These are phyloP conservation scores for Spathaspora passalidarum DNA, from an alignment of 805 yeast genomes.

Conservation along the genomic window DNA sequence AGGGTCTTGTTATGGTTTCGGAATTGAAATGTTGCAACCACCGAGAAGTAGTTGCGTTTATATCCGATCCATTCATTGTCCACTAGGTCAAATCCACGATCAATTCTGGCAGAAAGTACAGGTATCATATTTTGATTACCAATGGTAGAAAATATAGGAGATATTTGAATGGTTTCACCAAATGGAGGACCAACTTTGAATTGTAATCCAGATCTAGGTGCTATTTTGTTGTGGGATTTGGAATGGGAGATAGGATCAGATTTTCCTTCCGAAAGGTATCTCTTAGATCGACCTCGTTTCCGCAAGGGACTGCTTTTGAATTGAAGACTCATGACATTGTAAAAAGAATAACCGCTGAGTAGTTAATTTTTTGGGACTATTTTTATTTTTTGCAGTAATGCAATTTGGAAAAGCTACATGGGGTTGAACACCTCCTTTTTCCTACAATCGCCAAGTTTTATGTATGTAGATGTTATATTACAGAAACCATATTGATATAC, in stretches of 20 bases:
- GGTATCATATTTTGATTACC: slow-evolving; percentile 35
- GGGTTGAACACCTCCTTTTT: not conserved
- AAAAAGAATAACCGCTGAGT: slow-evolving; percentile 3
- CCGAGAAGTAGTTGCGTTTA: slow-evolving; percentile 65
- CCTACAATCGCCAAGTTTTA: too few relatives aligned
- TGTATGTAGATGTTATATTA: too few relatives aligned
- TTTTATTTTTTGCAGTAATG: slow-evolving; percentile 1
- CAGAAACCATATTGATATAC: too few relatives aligned
- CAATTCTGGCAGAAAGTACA: slow-evolving; percentile 51
- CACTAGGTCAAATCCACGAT: slow-evolving; percentile 56
- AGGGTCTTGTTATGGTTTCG: slow-evolving; percentile 11
- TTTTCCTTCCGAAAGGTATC: not conserved
- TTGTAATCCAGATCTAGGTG: slow-evolving; percentile 65
- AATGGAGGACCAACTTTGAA: slow-evolving; percentile 68
- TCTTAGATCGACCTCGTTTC: not conserved
- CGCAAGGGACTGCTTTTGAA: not conserved
- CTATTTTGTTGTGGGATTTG: slow-evolving; percentile 33
- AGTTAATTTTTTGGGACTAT: not conserved
- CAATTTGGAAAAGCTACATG: not conserved
- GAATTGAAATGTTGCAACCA: slow-evolving; percentile 53
- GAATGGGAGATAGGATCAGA: slow-evolving; percentile 4
- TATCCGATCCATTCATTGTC: slow-evolving; percentile 65
- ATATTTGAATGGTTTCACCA: slow-evolving; percentile 24
- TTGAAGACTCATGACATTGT: not conserved
- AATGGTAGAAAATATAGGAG: slow-evolving; percentile 19